Evolutionary conservation across 192 early-diverging fungal genomes (phyloP).

Genomic region (Coemansia sp.): DNA sequence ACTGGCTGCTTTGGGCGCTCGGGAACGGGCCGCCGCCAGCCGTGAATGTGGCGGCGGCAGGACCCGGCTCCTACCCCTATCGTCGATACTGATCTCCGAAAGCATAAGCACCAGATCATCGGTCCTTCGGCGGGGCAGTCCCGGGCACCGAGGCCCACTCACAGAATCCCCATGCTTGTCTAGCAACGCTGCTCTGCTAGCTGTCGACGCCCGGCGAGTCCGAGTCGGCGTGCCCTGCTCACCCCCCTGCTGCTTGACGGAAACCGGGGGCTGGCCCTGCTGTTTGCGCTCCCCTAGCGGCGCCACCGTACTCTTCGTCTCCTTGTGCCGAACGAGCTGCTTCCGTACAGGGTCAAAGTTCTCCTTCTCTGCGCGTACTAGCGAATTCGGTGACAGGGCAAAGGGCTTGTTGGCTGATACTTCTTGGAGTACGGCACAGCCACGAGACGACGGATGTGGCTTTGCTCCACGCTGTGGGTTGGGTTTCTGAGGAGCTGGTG

Average conservation of each 20-base stretch:
- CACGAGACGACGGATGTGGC: background rate
- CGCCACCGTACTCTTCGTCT: background rate
- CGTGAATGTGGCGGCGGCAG: too few species aligned
- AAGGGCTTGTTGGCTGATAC: constrained; percentile 4
- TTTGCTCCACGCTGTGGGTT: background rate
- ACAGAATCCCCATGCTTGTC: too few species aligned
- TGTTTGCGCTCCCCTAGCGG: background rate
- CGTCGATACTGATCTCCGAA: constrained; percentile 3
- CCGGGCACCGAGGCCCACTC: background rate
- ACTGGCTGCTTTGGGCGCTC: too few species aligned
- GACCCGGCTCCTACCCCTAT: too few species aligned
- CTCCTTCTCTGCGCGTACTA: constrained; percentile 26
- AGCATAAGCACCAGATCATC: constrained; percentile 4
- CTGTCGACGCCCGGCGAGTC: too few species aligned
- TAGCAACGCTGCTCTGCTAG: too few species aligned
- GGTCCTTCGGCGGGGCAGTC: background rate
- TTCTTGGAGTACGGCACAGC: constrained; percentile 5
- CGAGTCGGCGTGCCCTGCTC: too few species aligned
- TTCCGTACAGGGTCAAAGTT: constrained; percentile 33
- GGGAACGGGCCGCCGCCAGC: too few species aligned
- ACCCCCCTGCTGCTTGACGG: background rate
- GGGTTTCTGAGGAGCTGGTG: background rate
- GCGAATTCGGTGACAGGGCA: constrained; percentile 21
- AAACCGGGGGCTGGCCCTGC: too few species aligned
- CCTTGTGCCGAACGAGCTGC: constrained; percentile 7